These are phyloP conservation scores for Rhamnella rubrinervis DNA, from an alignment of 331 rosid species.

Conservation along the genomic window DNA sequence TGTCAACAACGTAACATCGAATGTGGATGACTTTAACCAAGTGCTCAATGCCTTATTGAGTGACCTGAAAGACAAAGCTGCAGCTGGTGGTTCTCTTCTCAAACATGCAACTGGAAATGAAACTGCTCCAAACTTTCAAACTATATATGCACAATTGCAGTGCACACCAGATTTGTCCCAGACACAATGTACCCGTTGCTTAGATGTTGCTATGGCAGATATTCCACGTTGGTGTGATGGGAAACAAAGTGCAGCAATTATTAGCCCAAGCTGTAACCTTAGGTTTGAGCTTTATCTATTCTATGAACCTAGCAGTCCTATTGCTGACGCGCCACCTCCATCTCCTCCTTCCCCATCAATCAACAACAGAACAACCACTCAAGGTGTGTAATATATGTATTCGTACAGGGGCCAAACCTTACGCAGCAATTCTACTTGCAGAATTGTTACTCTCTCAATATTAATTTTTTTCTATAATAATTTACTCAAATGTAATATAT, in stretches of 20 bases:
- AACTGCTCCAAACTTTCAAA: neutral
- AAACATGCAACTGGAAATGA: conserved; percentile 30
- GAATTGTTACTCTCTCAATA: too few species aligned
- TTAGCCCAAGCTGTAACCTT: conserved; percentile 32
- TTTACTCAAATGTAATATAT: too few species aligned
- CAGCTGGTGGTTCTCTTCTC: conserved; percentile 35
- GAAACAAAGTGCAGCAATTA: conserved; percentile 20
- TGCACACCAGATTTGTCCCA: conserved; percentile 29
- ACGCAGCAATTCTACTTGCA: too few species aligned
- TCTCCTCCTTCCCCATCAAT: neutral
- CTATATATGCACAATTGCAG: conserved; percentile 26
- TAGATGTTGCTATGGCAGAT: neutral
- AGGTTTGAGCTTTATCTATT: conserved; percentile 29
- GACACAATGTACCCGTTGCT: conserved; percentile 18
- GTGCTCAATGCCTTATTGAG: conserved; percentile 14
- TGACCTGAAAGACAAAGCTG: conserved; percentile 16
- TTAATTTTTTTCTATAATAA: too few species aligned
- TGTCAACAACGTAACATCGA: accelerated
- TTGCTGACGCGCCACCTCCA: neutral
- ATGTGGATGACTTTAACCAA: neutral
- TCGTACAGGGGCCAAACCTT: too few species aligned
- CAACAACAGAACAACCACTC: neutral
- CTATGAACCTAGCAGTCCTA: conserved; percentile 17
- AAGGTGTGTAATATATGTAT: neutral
- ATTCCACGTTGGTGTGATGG: conserved; percentile 17